A percentile compares a stretch with the other conserved stretches of the same genome.
phyloP scores from a whole-genome alignment of 257 asterid species.

The Jaltomata sinuosa region DNA sequence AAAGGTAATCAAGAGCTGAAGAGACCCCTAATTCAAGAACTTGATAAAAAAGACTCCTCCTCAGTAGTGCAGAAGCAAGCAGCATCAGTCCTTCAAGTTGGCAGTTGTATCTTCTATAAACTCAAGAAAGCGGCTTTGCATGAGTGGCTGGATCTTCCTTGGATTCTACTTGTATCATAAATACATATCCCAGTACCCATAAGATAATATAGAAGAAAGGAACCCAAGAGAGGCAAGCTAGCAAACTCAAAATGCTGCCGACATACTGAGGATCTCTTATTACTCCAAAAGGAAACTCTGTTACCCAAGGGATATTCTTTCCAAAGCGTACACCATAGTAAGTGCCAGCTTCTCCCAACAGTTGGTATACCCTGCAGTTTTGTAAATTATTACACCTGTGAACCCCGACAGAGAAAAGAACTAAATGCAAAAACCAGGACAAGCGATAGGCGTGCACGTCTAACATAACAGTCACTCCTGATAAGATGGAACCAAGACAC shows the following conservation, averaged over 20 bases:
- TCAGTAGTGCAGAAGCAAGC: background rate
- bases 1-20: background rate
- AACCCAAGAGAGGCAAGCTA: constrained; percentile 71
- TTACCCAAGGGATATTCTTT: constrained; percentile 77
- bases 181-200: constrained; percentile 64
- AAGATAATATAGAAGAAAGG: constrained; percentile 48
- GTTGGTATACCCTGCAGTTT: constrained; percentile 76
- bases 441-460: background rate
- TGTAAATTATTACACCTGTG: background rate
- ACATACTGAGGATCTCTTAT: constrained; percentile 86
- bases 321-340: constrained; percentile 94
- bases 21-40: background rate
- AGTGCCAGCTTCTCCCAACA: constrained; percentile 84
- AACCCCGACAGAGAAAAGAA: background rate
- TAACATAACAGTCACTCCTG: background rate
- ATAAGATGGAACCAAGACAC: background rate
- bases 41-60: background rate
- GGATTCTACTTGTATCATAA: constrained; percentile 66
- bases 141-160: constrained; percentile 72
- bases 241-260: constrained; percentile 72
- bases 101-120: background rate
- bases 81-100: background rate
- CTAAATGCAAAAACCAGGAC: background rate
- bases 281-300: constrained; percentile 79
- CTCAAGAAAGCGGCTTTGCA: constrained; percentile 53